Base-by-base conservation (phyloP, 768 basidiomycete genomes). In the Multifurca ochricompacta region DNA sequence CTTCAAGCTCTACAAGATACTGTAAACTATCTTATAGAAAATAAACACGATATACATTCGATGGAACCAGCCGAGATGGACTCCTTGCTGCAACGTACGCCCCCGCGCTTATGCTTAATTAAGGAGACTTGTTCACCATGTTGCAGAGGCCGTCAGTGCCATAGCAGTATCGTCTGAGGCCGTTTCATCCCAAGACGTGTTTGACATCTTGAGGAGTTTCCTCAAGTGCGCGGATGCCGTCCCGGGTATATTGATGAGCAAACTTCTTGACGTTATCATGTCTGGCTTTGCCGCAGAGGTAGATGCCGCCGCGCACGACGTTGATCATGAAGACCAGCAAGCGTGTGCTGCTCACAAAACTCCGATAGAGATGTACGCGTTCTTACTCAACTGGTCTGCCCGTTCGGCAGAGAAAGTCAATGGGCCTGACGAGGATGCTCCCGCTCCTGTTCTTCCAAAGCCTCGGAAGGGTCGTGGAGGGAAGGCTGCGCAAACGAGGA, bases 301-400 rank as follows among this genome's bases (percentile, higher is more conserved):
- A 40, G 91, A 94, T 18, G 74, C 79, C 19, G 82, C 88, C 3
- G 64, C 77, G 28, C 77, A 77, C 48, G 88, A 91, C 59, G 69
- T 88, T 23, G 83, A 87, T 8, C 72, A 78, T 6, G 88, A 85
- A 25, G 80, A 85, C 45, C 78, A 82, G 54, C 74, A 85, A 53
- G 72, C 75, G 1, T 75, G 79, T 62, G 68, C 77, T 59, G 63
- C 73, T 0, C 91, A 92, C 68, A 88, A 85, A 66, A 59, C 66
- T 3, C 81, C 91, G 0, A 74, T 99, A 56, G 96, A 98, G 67
- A 83, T 88, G 75, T 97, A 91, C 67, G 87, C 86, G 6, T 97
- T 98, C 66, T 72, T 97, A 23, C 69, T 96, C n/a, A 77, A 84
- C 56, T 97, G 93, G 93, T 94, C 94, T 65, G 87, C 90, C 14